Percentiles rank a stretch among this genome's conserved stretches.
Conservation (phyloP, 2,329 filamentous ascomycete species). For the Periconia digitata region DNA sequence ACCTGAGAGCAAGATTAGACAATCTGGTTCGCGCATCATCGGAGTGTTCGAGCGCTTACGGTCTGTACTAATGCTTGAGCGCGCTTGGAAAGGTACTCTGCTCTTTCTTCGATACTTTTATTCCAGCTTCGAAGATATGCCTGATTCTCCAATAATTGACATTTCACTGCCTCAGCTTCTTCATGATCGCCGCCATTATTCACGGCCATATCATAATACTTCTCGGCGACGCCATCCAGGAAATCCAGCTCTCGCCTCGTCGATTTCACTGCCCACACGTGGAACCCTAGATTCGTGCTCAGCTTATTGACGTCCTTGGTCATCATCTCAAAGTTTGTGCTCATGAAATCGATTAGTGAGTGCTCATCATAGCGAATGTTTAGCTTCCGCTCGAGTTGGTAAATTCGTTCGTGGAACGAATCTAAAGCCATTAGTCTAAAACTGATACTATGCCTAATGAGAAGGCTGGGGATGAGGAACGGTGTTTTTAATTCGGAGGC, state of each 20-base stretch:
- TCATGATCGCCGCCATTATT: constrained; percentile 4
- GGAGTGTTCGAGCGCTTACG: constrained; percentile 5
- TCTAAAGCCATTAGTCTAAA: neutral
- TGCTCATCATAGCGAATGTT: constrained; percentile 12
- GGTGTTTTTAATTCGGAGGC: neutral
- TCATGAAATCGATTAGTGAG: neutral
- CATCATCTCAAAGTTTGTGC: constrained; percentile 11
- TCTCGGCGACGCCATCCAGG: constrained; percentile 12
- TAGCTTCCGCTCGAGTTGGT: constrained; percentile 5
- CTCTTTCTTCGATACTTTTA: constrained; percentile 8
- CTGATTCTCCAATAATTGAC: constrained; percentile 9
- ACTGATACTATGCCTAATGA: constrained; percentile 12
- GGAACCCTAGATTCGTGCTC: constrained; percentile 9
- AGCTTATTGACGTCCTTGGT: constrained; percentile 10
- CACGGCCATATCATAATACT: constrained; percentile 8
- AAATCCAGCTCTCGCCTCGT: constrained; percentile 12
- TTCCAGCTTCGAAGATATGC: constrained; percentile 14
- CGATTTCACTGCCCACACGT: constrained; percentile 7
- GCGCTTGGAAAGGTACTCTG: constrained; percentile 18
- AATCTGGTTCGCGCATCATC: neutral
- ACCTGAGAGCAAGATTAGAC: constrained; percentile 9
- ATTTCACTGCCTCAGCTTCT: constrained; percentile 1
- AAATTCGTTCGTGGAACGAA: constrained; percentile 9
- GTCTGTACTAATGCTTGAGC: constrained; percentile 18
- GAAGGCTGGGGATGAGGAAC: constrained; percentile 13